Conservation (phyloP, 2,329 filamentous ascomycete species). For the Corniculantispora saksenae region DNA sequence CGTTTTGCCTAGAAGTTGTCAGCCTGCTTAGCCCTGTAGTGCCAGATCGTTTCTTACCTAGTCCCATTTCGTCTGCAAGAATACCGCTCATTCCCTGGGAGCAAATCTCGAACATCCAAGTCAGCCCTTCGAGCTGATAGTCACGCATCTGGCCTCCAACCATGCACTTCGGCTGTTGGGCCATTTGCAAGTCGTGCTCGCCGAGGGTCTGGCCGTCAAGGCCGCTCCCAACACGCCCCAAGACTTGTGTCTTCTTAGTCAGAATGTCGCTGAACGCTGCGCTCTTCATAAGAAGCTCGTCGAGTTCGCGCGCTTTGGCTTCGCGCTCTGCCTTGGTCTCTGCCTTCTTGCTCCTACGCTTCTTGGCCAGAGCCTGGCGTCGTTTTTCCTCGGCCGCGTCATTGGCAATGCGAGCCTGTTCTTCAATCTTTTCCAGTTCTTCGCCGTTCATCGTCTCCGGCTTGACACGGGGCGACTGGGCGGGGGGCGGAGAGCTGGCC, state of each 20-base stretch:
- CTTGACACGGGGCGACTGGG: slow-evolving; percentile 3
- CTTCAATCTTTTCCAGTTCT: slow-evolving; percentile 38
- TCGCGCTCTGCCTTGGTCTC: slow-evolving; percentile 57
- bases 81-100: slow-evolving; percentile 87
- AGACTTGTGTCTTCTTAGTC: slow-evolving; percentile 62
- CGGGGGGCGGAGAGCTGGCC: slow-evolving; percentile 21
- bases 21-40: slow-evolving; percentile 2
- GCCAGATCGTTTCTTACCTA: slow-evolving; percentile 48
- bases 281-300: slow-evolving; percentile 60
- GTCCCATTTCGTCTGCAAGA: slow-evolving; percentile 89
- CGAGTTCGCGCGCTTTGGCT: slow-evolving; percentile 59
- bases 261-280: slow-evolving; percentile 63
- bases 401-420: slow-evolving; percentile 36
- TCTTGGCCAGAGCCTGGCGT: slow-evolving; percentile 38
- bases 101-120: slow-evolving; percentile 87
- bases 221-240: slow-evolving; percentile 62
- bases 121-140: slow-evolving; percentile 91
- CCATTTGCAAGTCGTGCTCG: slow-evolving; percentile 72
- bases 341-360: slow-evolving; percentile 50
- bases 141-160: slow-evolving; percentile 87
- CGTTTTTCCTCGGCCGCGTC: slow-evolving; percentile 52
- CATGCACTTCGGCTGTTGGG: slow-evolving; percentile 81
- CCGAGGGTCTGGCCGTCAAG: slow-evolving; percentile 61
- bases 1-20: slow-evolving; percentile 67
- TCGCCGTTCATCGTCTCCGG: slow-evolving; percentile 23